Percentiles rank a stretch among this genome's conserved stretches.
phyloP scores from a whole-genome alignment of 2,329 filamentous ascomycete genomes.

The Pleoardoris graminearum region DNA sequence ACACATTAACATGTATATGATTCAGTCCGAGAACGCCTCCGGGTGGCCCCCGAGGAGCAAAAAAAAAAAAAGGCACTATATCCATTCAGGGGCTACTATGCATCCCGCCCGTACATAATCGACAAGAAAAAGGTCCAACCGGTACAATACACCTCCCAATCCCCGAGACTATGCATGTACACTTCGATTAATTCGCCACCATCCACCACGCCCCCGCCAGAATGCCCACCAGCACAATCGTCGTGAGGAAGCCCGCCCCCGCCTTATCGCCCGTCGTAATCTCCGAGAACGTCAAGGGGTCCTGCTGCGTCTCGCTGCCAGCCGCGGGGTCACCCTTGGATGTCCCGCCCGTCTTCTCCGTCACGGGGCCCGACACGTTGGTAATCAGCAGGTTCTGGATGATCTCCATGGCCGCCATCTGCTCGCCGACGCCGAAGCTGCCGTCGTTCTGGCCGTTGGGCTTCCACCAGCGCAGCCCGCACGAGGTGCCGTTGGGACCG shows the following conservation, averaged over 20 bases:
- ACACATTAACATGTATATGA: too few species aligned
- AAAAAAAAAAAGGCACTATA: neutral
- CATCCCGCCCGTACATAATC: neutral
- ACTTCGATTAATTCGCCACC: constrained; percentile 42
- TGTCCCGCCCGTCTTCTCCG: constrained; percentile 57
- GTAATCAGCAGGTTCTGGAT: constrained; percentile 52
- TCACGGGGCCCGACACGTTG: constrained; percentile 44
- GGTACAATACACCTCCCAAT: neutral
- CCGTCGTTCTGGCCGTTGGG: constrained; percentile 53
- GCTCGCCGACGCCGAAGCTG: constrained; percentile 59
- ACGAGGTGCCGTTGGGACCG: constrained; percentile 50
- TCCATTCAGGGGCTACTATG: neutral
- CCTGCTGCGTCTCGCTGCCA: constrained; percentile 37
- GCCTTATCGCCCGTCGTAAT: constrained; percentile 66
- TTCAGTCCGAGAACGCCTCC: neutral
- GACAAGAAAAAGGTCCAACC: constrained; percentile 1
- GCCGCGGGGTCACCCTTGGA: constrained; percentile 52
- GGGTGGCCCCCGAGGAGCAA: too few species aligned
- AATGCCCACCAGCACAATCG: constrained; percentile 59
- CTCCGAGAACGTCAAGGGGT: constrained; percentile 30
- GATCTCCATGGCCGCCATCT: constrained; percentile 62
- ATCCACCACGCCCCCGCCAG: constrained; percentile 61
- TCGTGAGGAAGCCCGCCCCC: constrained; percentile 69
- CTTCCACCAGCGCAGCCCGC: constrained; percentile 52
- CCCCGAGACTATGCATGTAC: neutral